phyloP scores from a whole-genome alignment of 129 eudicot genomes.

The Chrysanthemum lavandulifolium region DNA sequence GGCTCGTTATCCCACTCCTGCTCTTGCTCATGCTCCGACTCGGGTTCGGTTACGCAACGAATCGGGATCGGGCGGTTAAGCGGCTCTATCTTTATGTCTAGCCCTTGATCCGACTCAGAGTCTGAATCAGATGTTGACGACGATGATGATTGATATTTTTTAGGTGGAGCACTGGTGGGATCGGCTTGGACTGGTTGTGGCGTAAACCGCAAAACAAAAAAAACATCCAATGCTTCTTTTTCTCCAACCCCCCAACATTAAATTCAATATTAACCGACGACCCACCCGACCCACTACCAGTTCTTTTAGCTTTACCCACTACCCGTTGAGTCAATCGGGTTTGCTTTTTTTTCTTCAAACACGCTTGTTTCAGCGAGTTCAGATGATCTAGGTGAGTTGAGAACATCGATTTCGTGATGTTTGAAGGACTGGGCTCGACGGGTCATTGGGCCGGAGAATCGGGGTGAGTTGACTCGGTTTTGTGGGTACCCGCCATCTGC shows the following conservation, averaged over 20 bases:
- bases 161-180: background rate
- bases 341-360: constrained; percentile 60
- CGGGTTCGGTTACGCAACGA: background rate
- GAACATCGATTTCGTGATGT: constrained; percentile 79
- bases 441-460: constrained; percentile 93
- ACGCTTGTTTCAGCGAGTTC: constrained; percentile 46
- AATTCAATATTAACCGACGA: constrained; percentile 2
- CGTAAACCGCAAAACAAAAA: constrained; percentile 57
- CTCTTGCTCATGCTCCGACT: constrained; percentile 6
- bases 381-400: constrained; percentile 78
- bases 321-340: constrained; percentile 58
- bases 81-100: background rate
- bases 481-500: constrained; percentile 51
- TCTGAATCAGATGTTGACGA: constrained; percentile 30
- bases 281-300: background rate
- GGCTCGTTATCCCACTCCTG: background rate
- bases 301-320: constrained; percentile 29
- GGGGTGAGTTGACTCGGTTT: constrained; percentile 68
- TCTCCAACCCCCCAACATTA: constrained; percentile 42
- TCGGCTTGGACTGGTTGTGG: background rate
- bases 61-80: too few relatives aligned
- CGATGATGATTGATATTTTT: constrained; percentile 20
- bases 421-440: constrained; percentile 93
- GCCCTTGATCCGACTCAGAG: constrained; percentile 24
- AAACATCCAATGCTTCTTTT: constrained; percentile 88